Percentiles rank a stretch among this genome's conserved stretches.
These are phyloP conservation scores for Gossypioides kirkii DNA, from an alignment of 345 rosid species.

Conservation along the genomic window DNA sequence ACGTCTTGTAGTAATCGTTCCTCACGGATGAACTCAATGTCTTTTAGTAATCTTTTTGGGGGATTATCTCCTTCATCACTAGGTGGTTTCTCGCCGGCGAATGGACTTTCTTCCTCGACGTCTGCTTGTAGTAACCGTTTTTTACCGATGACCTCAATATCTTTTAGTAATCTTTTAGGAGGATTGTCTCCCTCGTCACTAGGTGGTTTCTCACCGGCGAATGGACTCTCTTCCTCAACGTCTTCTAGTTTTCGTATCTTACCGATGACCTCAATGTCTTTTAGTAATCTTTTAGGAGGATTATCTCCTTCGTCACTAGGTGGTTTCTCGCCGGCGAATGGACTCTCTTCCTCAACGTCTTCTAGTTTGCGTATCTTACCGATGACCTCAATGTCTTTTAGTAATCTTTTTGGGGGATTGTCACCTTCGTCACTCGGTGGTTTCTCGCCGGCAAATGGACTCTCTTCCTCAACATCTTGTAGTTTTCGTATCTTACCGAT, in stretches of 20 bases:
- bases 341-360: not conserved
- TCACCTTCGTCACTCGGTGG: not conserved
- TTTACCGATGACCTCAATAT: too few relatives aligned
- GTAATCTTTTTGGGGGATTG: not conserved
- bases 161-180: not conserved
- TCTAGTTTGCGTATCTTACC: not conserved
- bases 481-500: not conserved
- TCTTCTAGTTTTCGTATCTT: not conserved
- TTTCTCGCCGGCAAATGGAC: not conserved
- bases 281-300: not conserved
- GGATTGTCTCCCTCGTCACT: not conserved
- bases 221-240: too few relatives aligned
- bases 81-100: not conserved
- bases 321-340: not conserved
- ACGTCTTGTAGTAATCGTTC: not conserved
- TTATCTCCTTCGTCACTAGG: not conserved
- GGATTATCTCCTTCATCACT: not conserved
- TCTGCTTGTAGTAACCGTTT: too few relatives aligned
- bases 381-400: not conserved
- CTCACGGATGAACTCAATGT: not conserved
- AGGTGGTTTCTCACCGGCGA: not conserved
- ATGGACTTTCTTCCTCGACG: too few relatives aligned
- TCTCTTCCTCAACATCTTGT: not conserved
- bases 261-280: not conserved
- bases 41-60: not conserved